Percentiles rank a stretch among this genome's conserved stretches.
These are phyloP conservation scores for Tubosaeta sp. DNA, from an alignment of 768 basidiomycete genomes.

Conservation along the genomic window DNA sequence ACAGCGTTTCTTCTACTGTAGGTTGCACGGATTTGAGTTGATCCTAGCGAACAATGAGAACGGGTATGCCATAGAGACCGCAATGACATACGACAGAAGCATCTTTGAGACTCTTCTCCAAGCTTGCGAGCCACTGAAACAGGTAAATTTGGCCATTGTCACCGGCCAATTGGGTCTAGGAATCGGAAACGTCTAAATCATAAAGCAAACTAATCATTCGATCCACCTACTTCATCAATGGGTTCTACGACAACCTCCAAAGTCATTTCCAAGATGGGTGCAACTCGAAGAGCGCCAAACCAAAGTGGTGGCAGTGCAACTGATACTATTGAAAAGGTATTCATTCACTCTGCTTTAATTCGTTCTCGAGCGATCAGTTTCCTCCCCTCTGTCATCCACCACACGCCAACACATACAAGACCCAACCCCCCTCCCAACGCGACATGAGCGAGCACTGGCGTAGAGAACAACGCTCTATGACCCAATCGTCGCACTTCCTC, in stretches of 20 bases:
- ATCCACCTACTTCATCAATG: constrained; percentile 29
- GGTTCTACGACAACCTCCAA: constrained; percentile 24
- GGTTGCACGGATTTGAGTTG: constrained; percentile 62
- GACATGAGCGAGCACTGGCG: constrained; percentile 21
- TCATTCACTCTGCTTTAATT: constrained; percentile 20
- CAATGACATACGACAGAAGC: constrained; percentile 47
- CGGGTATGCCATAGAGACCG: not conserved
- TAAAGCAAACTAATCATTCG: not conserved
- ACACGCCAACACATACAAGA: constrained; percentile 22
- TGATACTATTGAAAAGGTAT: not conserved
- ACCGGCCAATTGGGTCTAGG: constrained; percentile 59
- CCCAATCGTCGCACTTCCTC: constrained; percentile 14
- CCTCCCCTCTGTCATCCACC: constrained; percentile 30
- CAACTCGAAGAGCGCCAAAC: not conserved
- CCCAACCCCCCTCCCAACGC: constrained; percentile 24
- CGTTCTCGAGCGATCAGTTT: constrained; percentile 16
- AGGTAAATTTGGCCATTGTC: constrained; percentile 81
- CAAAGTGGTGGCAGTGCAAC: constrained; percentile 15
- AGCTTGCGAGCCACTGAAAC: constrained; percentile 75
- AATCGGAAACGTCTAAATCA: constrained; percentile 11
- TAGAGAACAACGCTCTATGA: constrained; percentile 18
- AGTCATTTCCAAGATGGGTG: constrained; percentile 20
- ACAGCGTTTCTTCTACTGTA: constrained; percentile 55
- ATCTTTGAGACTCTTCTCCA: constrained; percentile 53
- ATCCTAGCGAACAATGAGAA: constrained; percentile 40